These are phyloP conservation scores for Moniliella sp. DNA, from an alignment of 1,284 basidiomycete species.

Conservation along the genomic window DNA sequence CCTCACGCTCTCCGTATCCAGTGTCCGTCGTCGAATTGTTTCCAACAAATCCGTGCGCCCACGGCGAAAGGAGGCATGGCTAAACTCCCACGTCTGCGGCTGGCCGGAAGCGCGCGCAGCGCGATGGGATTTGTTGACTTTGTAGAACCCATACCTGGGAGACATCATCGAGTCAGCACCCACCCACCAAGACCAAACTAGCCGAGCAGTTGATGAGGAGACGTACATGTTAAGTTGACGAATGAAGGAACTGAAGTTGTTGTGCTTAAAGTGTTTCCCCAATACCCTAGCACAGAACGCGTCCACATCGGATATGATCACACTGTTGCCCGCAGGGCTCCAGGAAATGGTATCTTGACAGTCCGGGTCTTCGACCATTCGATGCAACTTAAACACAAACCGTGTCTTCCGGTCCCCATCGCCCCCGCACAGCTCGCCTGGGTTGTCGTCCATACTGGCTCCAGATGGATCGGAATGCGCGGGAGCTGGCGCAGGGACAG, in stretches of 20 bases:
- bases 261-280: slow-evolving; percentile 35
- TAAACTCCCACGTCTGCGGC: slow-evolving; percentile 68
- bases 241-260: slow-evolving; percentile 65
- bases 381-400: slow-evolving; percentile 22
- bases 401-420: slow-evolving; percentile 11
- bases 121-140: slow-evolving; percentile 48
- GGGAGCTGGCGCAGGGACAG: no score
- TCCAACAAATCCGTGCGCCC: slow-evolving; percentile 60
- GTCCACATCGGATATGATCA: slow-evolving; percentile 27
- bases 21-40: slow-evolving; percentile 61
- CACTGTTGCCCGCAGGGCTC: slow-evolving; percentile 16
- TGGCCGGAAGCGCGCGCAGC: slow-evolving; percentile 56
- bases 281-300: slow-evolving; percentile 31
- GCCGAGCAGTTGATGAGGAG: no score
- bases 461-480: no score
- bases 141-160: slow-evolving; percentile 28
- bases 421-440: no score
- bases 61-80: slow-evolving; percentile 61
- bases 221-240: slow-evolving; percentile 72
- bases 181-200: no score
- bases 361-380: slow-evolving; percentile 21
- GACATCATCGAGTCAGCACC: no score
- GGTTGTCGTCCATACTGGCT: no score
- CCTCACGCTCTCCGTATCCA: slow-evolving; percentile 10
- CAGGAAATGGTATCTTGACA: slow-evolving; percentile 24